These are phyloP conservation scores for Dentipellis sp. DNA, from an alignment of 768 basidiomycete species.

Conservation along the genomic window DNA sequence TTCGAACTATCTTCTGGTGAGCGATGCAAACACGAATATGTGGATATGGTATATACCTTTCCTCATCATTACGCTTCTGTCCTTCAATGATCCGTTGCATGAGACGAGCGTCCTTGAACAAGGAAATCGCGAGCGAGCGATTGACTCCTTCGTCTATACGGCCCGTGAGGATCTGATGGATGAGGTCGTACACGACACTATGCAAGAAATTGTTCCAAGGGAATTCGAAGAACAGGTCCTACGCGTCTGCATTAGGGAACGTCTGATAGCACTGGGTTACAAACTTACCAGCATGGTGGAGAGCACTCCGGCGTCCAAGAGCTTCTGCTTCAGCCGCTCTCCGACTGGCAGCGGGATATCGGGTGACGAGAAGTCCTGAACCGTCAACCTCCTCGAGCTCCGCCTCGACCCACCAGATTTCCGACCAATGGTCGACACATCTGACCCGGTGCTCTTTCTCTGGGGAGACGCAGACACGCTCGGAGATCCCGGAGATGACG, in stretches of 20 bases:
- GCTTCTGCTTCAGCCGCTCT: slow-evolving; percentile 70
- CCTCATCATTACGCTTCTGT: slow-evolving; percentile 68
- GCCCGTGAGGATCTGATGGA: slow-evolving; percentile 92
- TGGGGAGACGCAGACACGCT: slow-evolving; percentile 4
- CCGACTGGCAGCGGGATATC: slow-evolving; percentile 50
- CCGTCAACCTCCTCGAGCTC: slow-evolving; percentile 39
- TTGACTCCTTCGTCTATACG: slow-evolving; percentile 77
- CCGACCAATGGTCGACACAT: slow-evolving; percentile 12
- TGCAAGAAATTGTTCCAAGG: slow-evolving; percentile 99
- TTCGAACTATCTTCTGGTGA: slow-evolving; percentile 36
- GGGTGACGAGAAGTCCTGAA: slow-evolving; percentile 22
- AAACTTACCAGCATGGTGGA: slow-evolving; percentile 65
- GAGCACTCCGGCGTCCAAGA: slow-evolving; percentile 67
- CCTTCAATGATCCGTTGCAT: slow-evolving; percentile 85
- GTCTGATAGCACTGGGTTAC: background rate
- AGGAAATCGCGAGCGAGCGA: slow-evolving; percentile 69
- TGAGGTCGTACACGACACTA: slow-evolving; percentile 89
- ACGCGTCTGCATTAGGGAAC: slow-evolving; percentile 7
- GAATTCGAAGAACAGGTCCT: slow-evolving; percentile 94
- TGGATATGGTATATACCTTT: slow-evolving; percentile 41
- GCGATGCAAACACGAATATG: slow-evolving; percentile 1
- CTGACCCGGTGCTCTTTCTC: slow-evolving; percentile 11
- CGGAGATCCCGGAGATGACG: background rate
- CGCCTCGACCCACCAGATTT: slow-evolving; percentile 42
- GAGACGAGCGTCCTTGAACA: slow-evolving; percentile 81